A percentile compares a stretch with the other conserved stretches of the same genome.
phyloP scores from a whole-genome alignment of 1,284 basidiomycete species.

The Irpex rosettiformis region DNA sequence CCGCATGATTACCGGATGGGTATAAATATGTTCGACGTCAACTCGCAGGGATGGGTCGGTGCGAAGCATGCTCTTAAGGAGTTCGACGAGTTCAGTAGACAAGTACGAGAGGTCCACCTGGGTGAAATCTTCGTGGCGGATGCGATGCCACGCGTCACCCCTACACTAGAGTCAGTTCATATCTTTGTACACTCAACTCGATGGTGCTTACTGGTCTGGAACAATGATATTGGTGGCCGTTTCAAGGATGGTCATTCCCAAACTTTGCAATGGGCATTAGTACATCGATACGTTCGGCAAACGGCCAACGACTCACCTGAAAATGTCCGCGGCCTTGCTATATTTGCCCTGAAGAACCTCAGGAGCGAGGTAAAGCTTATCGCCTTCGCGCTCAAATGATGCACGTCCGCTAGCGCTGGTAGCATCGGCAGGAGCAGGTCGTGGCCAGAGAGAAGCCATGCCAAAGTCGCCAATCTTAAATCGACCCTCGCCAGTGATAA shows the following conservation, averaged over 20 bases:
- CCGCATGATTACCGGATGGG: slow-evolving; percentile 67
- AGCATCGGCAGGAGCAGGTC: slow-evolving; percentile 37
- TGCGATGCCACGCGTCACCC: slow-evolving; percentile 90
- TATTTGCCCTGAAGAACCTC: slow-evolving; percentile 93
- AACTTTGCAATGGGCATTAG: slow-evolving; percentile 41
- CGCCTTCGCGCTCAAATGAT: slow-evolving; percentile 92
- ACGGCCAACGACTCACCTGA: slow-evolving; percentile 64
- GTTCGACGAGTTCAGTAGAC: slow-evolving; percentile 56
- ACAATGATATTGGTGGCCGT: slow-evolving; percentile 94
- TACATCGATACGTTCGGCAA: slow-evolving; percentile 1
- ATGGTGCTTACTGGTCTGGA: slow-evolving; percentile 82
- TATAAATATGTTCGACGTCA: slow-evolving; percentile 54
- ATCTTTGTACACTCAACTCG: background rate
- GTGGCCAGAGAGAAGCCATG: slow-evolving; percentile 88
- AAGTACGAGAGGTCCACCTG: slow-evolving; percentile 77
- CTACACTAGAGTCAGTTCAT: slow-evolving; percentile 34
- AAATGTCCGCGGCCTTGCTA: slow-evolving; percentile 93
- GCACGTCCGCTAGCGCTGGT: slow-evolving; percentile 35
- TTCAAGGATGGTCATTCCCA: slow-evolving; percentile 95
- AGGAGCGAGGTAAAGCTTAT: slow-evolving; percentile 97
- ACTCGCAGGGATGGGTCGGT: slow-evolving; percentile 64
- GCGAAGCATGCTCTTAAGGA: slow-evolving; percentile 80
- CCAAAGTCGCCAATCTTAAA: slow-evolving; percentile 99
- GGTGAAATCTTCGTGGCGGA: slow-evolving; percentile 89
- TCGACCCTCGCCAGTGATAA: slow-evolving; percentile 85